Evolutionary conservation across 768 basidiomycete species (phyloP), one percentile per base, ranked within the genome.

Genomic region (Mycena leptocephala): DNA sequence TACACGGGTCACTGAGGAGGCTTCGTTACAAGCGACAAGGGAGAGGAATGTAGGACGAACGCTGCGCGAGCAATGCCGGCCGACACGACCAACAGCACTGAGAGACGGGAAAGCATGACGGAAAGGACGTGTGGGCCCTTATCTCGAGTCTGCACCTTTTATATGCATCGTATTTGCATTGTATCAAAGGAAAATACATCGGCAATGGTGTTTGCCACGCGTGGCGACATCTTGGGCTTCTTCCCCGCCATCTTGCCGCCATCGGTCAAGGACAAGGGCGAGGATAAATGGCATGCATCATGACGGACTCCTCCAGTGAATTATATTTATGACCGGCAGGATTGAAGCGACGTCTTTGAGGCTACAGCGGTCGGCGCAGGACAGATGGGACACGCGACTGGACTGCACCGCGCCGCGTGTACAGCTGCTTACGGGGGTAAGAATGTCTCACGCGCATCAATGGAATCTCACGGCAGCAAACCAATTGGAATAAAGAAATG

Each of bases 1-100:
- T 69, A 43, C 76, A 77, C 3, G 76, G 76, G 39, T 77, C 76
- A 9, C 75, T 72, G 13, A n/a, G 24, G 0, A 9, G 41, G n/a
- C 22, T 16, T 18, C 18, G 28, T 69, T 63, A 68, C 5, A 59
- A 5, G 18, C 10, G 14, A 62, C 7, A 32, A 24, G 18, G 28
- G 20, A 26, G 33, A 51, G 35, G 10, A 28, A n/a, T n/a, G 32
- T 18, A 10, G 33, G 22, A 64, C 68, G 22, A 16, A 64, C 39
- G 61, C 74, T 13, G 74, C 74, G 22, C 56, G 62, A 26, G 26
- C 68, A 37, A 75, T 20, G 39, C 68, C 62, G 32, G 68, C n/a
- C n/a, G 53, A 64, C 1, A 39, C 30, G 26, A 32, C 68, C 30
- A 75, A 30, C 41, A 75, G 43, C 24, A 70, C n/a, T n/a, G n/a